phyloP scores from a whole-genome alignment of 345 rosid genomes.

The Sonneratia caseolaris region DNA sequence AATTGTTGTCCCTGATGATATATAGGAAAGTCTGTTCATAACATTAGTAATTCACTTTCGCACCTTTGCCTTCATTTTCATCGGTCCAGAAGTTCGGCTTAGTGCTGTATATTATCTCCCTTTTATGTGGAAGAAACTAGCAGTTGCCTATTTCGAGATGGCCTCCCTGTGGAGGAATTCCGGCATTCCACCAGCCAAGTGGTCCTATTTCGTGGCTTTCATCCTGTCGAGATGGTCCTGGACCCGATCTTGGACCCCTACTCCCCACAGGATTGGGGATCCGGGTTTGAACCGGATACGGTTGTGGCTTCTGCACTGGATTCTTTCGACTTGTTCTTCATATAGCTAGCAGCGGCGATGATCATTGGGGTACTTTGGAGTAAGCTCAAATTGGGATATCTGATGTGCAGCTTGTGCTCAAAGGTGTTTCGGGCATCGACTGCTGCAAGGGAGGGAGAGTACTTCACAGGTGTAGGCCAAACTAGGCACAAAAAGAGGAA shows the following conservation, averaged over 20 bases:
- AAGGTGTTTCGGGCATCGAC: no score
- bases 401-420: no score
- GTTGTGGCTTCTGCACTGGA: no score
- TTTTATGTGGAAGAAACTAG: neutral
- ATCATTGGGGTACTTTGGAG: no score
- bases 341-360: no score
- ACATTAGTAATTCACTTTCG: neutral
- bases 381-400: no score
- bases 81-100: neutral
- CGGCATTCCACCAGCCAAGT: neutral
- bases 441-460: no score
- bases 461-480: no score
- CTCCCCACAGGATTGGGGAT: neutral
- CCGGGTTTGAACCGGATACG: no score
- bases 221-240: neutral
- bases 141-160: neutral
- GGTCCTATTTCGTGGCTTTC: neutral
- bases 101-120: neutral
- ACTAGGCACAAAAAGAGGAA: no score
- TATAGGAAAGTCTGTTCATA: neutral
- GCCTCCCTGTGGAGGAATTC: neutral
- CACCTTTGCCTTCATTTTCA: neutral
- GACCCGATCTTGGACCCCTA: slow-evolving; percentile 1
- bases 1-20: no score
- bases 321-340: no score